Evolutionary conservation across 164 flowering plant species (phyloP), one percentile per base, ranked within the genome.

Genomic region (Annona squamosa): DNA sequence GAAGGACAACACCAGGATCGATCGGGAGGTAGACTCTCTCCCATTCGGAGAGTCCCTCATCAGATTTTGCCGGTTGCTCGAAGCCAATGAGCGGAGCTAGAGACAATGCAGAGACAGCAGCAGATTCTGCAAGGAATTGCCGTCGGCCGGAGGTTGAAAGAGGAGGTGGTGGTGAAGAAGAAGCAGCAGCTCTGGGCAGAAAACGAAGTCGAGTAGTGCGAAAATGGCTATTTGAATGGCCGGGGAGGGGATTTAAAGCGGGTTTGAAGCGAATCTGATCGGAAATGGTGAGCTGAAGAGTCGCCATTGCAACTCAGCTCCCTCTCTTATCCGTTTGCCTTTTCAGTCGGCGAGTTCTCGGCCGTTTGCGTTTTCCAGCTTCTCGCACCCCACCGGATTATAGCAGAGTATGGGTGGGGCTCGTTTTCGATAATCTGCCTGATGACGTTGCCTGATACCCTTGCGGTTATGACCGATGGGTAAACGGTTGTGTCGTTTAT

Each of bases 1-100:
- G 97, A 66, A 94, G 92, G 45, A 92, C 97, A 17, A 94, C 98
- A 45, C 98, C 98, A 19, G 97, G 97, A 65, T 94, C 97, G 65
- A 91, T 89, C 1, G 97, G 97, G 1, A 94, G 86, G 79, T 72
- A 87, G 63, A 92, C 90, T 73, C 97, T 73, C 74, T 89, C 98
- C 98, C 98, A 94, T 70, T 92, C 98, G 4, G 97, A 82, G 6
- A 91, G 86, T 6, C 81, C 69, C 0, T 87, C 96, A 56, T 87
- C 90, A 1, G 94, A 72, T 48, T 67, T 87, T 1, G 90, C 90
- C 1, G 77, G 74, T 3, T 66, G 74, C 13, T 71, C 78, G 6
- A 70, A 73, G 6, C 77, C 77, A n/a, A 74, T 17, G 10, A 81
- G 47, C 16, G 78, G 69, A 48, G 75, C 18, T 0, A 80, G 71